Evolutionary conservation across 345 rosid genomes (phyloP), one percentile per base, ranked within the genome.

Genomic region (Boechera divaricarpa): DNA sequence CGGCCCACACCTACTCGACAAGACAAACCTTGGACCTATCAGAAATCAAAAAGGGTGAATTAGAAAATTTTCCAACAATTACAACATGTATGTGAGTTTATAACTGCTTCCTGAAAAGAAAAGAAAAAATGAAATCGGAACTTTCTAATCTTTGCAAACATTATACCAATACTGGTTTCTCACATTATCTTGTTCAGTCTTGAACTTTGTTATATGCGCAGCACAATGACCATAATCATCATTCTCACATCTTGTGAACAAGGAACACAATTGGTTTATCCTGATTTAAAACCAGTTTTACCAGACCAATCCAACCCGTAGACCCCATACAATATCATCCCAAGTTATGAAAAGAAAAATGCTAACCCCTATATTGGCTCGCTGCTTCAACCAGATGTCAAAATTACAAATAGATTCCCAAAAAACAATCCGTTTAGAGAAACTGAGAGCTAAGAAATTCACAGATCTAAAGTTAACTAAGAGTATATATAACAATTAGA

Each of bases 391-490:
- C 11, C 31, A 16, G 38, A 38, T 36, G 49, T 41, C 16, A 6
- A 29, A 41, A 55, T 10, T n/a, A 16, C 64, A 5, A 13, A 60
- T 6, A 3, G 28, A 35, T 24, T 48, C 57, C 47, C 16, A 12
- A 45, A 33, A 12, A 7, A 48, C 7, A 1, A 15, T 15, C 10
- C 39, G 9, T 59, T 2, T 9, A 5, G 38, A 54, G 52, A n/a
- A n/a, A 55, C 10, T 42, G 54, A 56, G 48, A 54, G 36, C 52
- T 69, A 42, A 6, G 8, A 28, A 39, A 56, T 10, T 11, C 24
- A 44, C 66, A 58, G 42, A 55, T 69, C 39, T 55, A 6, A 41
- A 42, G 31, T 56, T 57, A 41, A 18, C 16, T 16, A 31, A 57
- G 21, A 52, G 44, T 29, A 41, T 35, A 12, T 24, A 35, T 5